Conservation (phyloP, 2,329 filamentous ascomycete genomes). For the Aspergillus awamori region DNA sequence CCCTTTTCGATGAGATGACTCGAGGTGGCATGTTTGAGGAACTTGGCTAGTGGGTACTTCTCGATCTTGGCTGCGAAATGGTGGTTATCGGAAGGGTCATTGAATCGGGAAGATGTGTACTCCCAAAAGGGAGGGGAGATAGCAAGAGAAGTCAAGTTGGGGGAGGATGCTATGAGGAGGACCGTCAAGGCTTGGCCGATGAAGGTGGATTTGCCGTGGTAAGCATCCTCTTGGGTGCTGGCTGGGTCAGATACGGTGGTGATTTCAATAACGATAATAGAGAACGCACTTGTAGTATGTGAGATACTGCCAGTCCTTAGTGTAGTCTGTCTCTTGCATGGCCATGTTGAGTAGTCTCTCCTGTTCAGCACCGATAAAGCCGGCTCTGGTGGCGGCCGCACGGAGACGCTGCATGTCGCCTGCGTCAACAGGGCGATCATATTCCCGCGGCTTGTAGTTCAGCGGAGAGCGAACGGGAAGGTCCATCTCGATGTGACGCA, state of each 20-base stretch:
- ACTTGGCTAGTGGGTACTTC: neutral
- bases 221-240: neutral
- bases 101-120: neutral
- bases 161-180: neutral
- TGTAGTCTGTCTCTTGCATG: neutral
- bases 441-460: neutral
- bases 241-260: neutral
- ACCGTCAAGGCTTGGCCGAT: neutral
- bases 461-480: neutral
- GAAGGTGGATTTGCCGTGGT: neutral
- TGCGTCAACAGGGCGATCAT: neutral
- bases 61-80: neutral
- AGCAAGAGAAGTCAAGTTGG: neutral
- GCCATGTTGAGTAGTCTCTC: neutral
- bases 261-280: neutral
- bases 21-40: neutral
- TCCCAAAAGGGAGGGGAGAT: neutral
- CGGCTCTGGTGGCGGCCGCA: neutral
- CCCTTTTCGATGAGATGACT: neutral
- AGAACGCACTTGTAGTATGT: neutral
- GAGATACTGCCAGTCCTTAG: neutral
- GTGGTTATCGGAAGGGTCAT: neutral
- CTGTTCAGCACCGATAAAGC: neutral
- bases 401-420: neutral
- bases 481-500: neutral